These are phyloP conservation scores for Aspergillus proliferans DNA, from an alignment of 2,329 filamentous ascomycete species.

Conservation along the genomic window DNA sequence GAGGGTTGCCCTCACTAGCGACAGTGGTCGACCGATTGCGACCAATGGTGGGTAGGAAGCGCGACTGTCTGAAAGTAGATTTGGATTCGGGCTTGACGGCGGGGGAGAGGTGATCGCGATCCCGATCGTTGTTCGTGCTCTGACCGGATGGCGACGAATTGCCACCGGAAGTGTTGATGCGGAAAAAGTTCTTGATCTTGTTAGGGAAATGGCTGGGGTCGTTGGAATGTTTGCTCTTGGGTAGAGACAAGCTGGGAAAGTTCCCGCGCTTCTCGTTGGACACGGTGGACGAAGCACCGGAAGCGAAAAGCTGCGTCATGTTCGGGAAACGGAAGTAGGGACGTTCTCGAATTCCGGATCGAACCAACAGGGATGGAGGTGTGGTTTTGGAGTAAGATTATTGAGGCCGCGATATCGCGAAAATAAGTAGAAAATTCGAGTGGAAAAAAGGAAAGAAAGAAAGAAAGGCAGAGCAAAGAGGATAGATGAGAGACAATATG, in stretches of 20 bases:
- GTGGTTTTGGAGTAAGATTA: neutral
- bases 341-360: neutral
- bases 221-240: constrained; percentile 35
- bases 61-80: constrained; percentile 70
- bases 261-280: constrained; percentile 42
- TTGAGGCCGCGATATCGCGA: too few relatives aligned
- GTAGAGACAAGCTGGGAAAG: constrained; percentile 40
- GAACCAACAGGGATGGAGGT: neutral
- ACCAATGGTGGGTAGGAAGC: constrained; percentile 81
- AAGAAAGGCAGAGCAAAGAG: constrained; percentile 6
- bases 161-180: constrained; percentile 53
- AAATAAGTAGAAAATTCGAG: too few relatives aligned
- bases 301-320: constrained; percentile 42
- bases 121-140: constrained; percentile 18
- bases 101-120: constrained; percentile 37
- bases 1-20: constrained; percentile 82
- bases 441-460: neutral
- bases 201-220: constrained; percentile 50
- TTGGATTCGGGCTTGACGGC: constrained; percentile 56
- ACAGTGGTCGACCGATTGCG: constrained; percentile 86
- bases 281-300: constrained; percentile 31
- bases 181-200: constrained; percentile 64
- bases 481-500: constrained; percentile 9
- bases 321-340: constrained; percentile 4
- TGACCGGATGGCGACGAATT: constrained; percentile 31